A percentile compares a stretch with the other conserved stretches of the same genome.
Conservation (phyloP, 164 flowering plant species). For the Berberis vulgaris region DNA sequence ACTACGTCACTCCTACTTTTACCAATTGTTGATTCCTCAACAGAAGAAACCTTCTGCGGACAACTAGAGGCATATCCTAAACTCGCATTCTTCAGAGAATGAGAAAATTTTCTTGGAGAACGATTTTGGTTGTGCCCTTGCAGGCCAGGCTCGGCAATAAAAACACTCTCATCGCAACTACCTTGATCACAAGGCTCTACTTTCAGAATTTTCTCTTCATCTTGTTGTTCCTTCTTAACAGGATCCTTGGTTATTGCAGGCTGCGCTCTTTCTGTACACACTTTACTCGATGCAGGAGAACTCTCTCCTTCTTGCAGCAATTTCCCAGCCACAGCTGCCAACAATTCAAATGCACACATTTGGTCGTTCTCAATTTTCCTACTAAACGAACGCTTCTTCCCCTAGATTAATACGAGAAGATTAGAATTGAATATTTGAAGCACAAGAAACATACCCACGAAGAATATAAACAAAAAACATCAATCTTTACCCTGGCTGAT, state of each 20-base stretch:
- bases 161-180: slow-evolving; percentile 22
- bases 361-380: slow-evolving; percentile 40
- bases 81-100: slow-evolving; percentile 19
- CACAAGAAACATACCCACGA: neutral
- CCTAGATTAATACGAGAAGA: slow-evolving; percentile 18
- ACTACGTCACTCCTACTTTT: slow-evolving; percentile 25
- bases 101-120: slow-evolving; percentile 18
- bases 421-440: slow-evolving; percentile 2
- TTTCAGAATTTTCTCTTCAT: slow-evolving; percentile 27
- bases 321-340: slow-evolving; percentile 84
- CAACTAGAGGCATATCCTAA: slow-evolving; percentile 19
- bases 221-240: slow-evolving; percentile 24
- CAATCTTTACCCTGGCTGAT: slow-evolving; percentile 75
- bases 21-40: slow-evolving; percentile 22
- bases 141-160: slow-evolving; percentile 21
- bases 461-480: neutral
- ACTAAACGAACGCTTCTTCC: slow-evolving; percentile 23
- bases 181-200: slow-evolving; percentile 38
- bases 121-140: slow-evolving; percentile 16
- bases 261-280: slow-evolving; percentile 21
- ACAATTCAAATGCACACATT: slow-evolving; percentile 77
- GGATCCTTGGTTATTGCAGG: slow-evolving; percentile 12
- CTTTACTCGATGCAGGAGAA: slow-evolving; percentile 17
- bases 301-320: slow-evolving; percentile 36
- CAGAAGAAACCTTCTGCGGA: slow-evolving; percentile 1